phyloP scores from a whole-genome alignment of 305 asterid genomes.

The Fraxinus nigra region DNA sequence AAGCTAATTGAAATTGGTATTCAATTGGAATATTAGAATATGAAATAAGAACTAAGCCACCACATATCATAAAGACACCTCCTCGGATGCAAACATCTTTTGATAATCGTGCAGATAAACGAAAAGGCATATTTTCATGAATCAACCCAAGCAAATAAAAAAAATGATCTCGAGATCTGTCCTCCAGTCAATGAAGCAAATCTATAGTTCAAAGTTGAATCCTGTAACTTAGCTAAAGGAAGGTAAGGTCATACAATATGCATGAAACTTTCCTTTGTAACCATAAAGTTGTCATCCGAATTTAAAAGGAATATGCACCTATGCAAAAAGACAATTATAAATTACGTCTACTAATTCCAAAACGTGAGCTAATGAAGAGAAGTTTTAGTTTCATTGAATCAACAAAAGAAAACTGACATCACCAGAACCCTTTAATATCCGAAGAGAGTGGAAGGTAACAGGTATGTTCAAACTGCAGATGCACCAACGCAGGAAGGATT shows the following conservation, averaged over 20 bases:
- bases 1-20: background rate
- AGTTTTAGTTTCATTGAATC: background rate
- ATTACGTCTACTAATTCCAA: background rate
- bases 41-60: background rate
- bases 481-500: background rate
- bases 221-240: background rate
- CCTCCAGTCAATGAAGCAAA: constrained; percentile 1
- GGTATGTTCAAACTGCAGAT: background rate
- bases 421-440: background rate
- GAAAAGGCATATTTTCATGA: background rate
- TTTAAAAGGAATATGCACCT: background rate
- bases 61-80: background rate
- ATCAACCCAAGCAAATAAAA: background rate
- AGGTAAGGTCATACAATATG: background rate
- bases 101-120: background rate
- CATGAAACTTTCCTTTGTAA: background rate
- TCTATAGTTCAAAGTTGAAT: background rate
- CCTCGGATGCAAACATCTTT: background rate
- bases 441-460: background rate
- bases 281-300: background rate
- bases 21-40: background rate
- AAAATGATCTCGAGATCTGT: background rate
- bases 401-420: background rate
- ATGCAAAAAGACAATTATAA: background rate
- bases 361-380: background rate